Evolutionary conservation across 2,329 filamentous ascomycete species (phyloP).

Genomic region (Botrytis medusae): DNA sequence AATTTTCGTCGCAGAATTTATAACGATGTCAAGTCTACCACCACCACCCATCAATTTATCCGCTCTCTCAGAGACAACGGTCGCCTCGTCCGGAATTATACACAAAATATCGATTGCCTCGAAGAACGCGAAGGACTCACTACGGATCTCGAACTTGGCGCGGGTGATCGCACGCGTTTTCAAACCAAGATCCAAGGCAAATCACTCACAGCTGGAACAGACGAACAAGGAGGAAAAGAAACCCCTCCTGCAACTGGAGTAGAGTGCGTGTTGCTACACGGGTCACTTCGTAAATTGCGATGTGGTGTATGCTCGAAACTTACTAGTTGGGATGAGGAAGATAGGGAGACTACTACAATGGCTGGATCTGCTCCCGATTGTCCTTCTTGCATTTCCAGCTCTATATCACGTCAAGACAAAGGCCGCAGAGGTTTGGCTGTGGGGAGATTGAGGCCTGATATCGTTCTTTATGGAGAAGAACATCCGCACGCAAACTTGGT

Average conservation of each 20-base stretch:
- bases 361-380: constrained; percentile 67
- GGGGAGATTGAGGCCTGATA: constrained; percentile 68
- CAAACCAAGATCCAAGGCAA: constrained; percentile 48
- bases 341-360: constrained; percentile 47
- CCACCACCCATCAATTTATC: constrained; percentile 67
- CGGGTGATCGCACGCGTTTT: constrained; percentile 61
- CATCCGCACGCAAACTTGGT: constrained; percentile 69
- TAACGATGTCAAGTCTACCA: constrained; percentile 57
- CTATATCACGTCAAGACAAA: constrained; percentile 59
- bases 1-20: constrained; percentile 63
- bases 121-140: constrained; percentile 69
- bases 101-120: constrained; percentile 73
- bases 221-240: constrained; percentile 37
- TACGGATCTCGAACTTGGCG: constrained; percentile 60
- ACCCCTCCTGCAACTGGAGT: constrained; percentile 35
- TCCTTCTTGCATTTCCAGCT: constrained; percentile 62
- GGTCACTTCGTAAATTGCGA: constrained; percentile 63
- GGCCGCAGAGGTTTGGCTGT: constrained; percentile 68
- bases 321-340: constrained; percentile 59
- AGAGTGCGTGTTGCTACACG: constrained; percentile 65
- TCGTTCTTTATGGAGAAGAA: constrained; percentile 73
- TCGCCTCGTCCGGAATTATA: constrained; percentile 70
- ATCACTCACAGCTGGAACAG: constrained; percentile 35
- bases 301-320: constrained; percentile 62
- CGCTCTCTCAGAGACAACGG: constrained; percentile 64